Percentiles rank a stretch among this genome's conserved stretches.
phyloP scores from a whole-genome alignment of 2,329 filamentous ascomycete genomes.

The Clarireedia hainanense region DNA sequence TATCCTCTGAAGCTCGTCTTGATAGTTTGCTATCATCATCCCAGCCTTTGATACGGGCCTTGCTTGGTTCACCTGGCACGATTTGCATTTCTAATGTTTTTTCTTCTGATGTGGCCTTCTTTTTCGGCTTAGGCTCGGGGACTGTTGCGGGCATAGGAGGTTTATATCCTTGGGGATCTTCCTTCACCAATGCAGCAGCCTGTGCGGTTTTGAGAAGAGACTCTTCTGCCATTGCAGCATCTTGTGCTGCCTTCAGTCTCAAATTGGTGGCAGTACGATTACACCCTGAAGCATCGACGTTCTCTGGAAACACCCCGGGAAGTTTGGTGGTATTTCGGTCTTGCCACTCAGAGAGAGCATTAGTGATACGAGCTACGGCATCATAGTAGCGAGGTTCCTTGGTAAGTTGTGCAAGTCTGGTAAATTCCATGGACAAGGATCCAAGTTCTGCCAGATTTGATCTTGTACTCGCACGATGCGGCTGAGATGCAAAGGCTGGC shows the following conservation, averaged over 20 bases:
- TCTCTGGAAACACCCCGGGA: conserved; percentile 73
- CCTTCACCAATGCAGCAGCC: conserved; percentile 9
- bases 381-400: conserved; percentile 80
- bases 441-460: conserved; percentile 52
- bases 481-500: conserved; percentile 53
- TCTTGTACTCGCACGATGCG: conserved; percentile 50
- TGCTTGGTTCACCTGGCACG: conserved; percentile 20
- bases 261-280: conserved; percentile 33
- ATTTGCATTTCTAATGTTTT: conserved; percentile 25
- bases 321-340: conserved; percentile 53
- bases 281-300: conserved; percentile 73
- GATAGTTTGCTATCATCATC: conserved; percentile 16
- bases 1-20: conserved; percentile 11
- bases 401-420: conserved; percentile 78
- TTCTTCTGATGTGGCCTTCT: conserved; percentile 10
- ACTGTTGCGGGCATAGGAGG: conserved; percentile 16
- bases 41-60: conserved; percentile 21
- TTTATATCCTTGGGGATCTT: conserved; percentile 26
- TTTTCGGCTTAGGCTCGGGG: conserved; percentile 18
- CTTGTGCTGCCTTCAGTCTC: background rate
- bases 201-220: conserved; percentile 7
- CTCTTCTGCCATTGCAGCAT: conserved; percentile 6
- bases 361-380: conserved; percentile 76
- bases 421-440: conserved; percentile 81
- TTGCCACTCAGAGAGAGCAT: conserved; percentile 71